These are phyloP conservation scores for Geranium brycei DNA, from an alignment of 345 rosid genomes.

Conservation along the genomic window DNA sequence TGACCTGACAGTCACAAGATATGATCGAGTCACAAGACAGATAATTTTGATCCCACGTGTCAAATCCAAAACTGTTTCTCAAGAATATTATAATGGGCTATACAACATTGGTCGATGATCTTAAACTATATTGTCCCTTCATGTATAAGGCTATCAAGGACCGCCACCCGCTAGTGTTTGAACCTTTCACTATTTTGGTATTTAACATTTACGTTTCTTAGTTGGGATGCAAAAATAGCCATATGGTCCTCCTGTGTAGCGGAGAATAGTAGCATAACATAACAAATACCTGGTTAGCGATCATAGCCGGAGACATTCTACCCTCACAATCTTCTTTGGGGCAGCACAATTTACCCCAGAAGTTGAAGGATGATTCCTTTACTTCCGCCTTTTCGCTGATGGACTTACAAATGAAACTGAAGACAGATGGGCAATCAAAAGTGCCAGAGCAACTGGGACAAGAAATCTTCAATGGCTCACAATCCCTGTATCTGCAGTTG, in stretches of 20 bases:
- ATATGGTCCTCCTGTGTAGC: too few relatives aligned
- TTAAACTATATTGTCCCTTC: too few relatives aligned
- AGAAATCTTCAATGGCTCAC: constrained; percentile 63
- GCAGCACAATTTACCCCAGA: constrained; percentile 67
- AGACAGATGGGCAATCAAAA: constrained; percentile 62
- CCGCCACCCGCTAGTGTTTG: too few relatives aligned
- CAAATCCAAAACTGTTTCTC: background rate
- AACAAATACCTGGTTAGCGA: constrained; percentile 71
- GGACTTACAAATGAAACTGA: constrained; percentile 32
- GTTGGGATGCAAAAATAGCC: background rate
- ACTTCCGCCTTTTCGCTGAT: constrained; percentile 28
- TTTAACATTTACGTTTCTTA: background rate
- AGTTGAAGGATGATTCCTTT: constrained; percentile 32
- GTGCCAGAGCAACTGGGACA: constrained; percentile 78
- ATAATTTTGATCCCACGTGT: background rate
- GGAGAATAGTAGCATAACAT: background rate
- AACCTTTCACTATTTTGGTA: background rate
- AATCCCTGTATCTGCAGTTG: constrained; percentile 51
- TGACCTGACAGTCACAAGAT: constrained; percentile 45
- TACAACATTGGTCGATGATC: too few relatives aligned
- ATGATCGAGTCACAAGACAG: background rate
- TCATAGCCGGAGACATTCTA: constrained; percentile 59
- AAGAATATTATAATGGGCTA: background rate
- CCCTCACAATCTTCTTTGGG: constrained; percentile 47
- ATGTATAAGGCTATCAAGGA: too few relatives aligned